phyloP scores from a whole-genome alignment of 805 yeast species.

The Candida mattraensis region DNA sequence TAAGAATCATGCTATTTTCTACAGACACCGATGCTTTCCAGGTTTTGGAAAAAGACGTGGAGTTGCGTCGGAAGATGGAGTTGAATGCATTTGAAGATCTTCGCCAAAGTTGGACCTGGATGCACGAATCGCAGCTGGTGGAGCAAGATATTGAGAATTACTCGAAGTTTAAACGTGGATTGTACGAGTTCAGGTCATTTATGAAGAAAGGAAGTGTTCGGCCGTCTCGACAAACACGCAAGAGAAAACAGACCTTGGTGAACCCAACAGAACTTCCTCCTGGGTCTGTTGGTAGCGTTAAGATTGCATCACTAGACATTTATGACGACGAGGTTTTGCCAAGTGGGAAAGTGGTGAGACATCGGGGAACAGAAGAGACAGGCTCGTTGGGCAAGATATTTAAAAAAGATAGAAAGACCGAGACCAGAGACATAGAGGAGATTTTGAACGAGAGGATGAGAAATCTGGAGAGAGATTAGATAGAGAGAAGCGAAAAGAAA shows the following conservation, averaged over 20 bases:
- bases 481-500: conserved; percentile 4
- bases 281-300: conserved; percentile 39
- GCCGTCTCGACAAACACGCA: conserved; percentile 39
- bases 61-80: conserved; percentile 69
- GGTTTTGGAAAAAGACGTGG: conserved; percentile 67
- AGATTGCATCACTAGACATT: conserved; percentile 33
- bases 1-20: conserved; percentile 57
- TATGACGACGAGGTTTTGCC: conserved; percentile 64
- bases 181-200: conserved; percentile 31
- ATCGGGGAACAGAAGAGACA: conserved; percentile 27
- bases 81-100: conserved; percentile 69
- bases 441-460: conserved; percentile 37
- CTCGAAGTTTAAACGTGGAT: conserved; percentile 15
- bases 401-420: conserved; percentile 37
- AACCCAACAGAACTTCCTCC: conserved; percentile 52
- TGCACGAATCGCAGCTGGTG: conserved; percentile 33
- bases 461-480: too few species aligned
- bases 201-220: conserved; percentile 36
- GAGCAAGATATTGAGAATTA: conserved; percentile 26
- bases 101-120: conserved; percentile 75
- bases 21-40: conserved; percentile 81
- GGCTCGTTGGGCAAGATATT: conserved; percentile 31
- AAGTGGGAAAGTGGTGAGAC: conserved; percentile 64
- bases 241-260: conserved; percentile 49
- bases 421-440: conserved; percentile 55